phyloP scores from a whole-genome alignment of 306 rosid genomes.

The Amphicarpaea edgeworthii region DNA sequence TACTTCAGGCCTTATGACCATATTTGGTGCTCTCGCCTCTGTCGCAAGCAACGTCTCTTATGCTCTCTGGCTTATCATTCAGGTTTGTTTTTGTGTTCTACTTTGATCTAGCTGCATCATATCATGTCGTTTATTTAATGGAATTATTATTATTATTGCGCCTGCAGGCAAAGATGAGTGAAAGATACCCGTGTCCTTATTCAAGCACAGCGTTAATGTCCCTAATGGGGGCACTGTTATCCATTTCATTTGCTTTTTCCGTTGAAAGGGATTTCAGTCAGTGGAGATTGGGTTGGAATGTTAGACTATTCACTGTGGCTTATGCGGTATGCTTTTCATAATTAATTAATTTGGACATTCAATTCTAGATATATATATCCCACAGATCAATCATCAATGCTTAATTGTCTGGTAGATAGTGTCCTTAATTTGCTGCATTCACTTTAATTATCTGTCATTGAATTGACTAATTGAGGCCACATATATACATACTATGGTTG shows the following conservation, averaged over 20 bases:
- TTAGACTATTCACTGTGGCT: slow-evolving; percentile 43
- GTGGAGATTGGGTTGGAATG: slow-evolving; percentile 51
- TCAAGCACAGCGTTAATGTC: slow-evolving; percentile 55
- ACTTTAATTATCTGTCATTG: background rate
- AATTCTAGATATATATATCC: no score
- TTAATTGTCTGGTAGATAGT: no score
- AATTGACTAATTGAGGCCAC: background rate
- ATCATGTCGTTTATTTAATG: no score
- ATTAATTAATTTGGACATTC: background rate
- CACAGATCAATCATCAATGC: no score
- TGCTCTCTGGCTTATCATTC: slow-evolving; percentile 56
- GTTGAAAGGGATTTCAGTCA: slow-evolving; percentile 43
- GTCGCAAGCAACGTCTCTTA: slow-evolving; percentile 43
- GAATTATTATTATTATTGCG: background rate
- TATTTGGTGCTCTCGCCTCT: slow-evolving; percentile 41
- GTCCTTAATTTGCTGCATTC: background rate
- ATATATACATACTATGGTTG: background rate
- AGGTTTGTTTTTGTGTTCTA: slow-evolving; percentile 39
- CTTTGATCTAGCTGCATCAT: no score
- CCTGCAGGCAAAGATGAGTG: slow-evolving; percentile 59
- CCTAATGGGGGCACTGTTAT: slow-evolving; percentile 32
- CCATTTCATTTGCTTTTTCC: slow-evolving; percentile 27
- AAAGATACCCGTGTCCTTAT: slow-evolving; percentile 49
- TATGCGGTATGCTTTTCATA: slow-evolving; percentile 36
- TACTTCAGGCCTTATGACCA: background rate